phyloP scores from a whole-genome alignment of 805 yeast species.

The Suhomyces kilbournensis region DNA sequence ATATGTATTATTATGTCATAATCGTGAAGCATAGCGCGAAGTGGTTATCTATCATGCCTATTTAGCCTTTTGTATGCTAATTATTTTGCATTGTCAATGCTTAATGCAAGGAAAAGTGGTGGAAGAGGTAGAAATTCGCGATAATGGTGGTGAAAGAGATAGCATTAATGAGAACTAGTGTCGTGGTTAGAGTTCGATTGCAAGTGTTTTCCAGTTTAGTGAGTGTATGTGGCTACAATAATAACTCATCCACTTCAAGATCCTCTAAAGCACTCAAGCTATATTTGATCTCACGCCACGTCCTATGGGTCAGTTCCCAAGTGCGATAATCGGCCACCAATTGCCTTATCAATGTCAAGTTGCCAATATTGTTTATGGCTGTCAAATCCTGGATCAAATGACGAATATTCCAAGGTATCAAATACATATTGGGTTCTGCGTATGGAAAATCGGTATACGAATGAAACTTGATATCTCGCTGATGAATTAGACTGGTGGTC shows the following conservation, averaged over 20 bases:
- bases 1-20: no score
- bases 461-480: conserved; percentile 13
- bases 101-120: neutral
- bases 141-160: neutral
- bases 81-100: neutral
- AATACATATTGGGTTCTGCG: conserved; percentile 16
- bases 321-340: conserved; percentile 21
- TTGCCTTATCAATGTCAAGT: conserved; percentile 19
- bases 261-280: conserved; percentile 35
- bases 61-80: neutral
- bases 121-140: neutral
- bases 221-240: conserved; percentile 1
- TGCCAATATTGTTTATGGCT: conserved; percentile 28
- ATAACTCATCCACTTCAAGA: conserved; percentile 7
- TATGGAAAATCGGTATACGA: neutral
- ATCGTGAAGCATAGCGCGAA: no score
- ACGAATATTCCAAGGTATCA: conserved; percentile 39
- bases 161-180: neutral
- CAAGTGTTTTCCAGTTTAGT: neutral
- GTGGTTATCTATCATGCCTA: neutral
- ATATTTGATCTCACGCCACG: conserved; percentile 32
- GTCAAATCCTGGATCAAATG: conserved; percentile 36
- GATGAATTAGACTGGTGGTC: conserved; percentile 28
- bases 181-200: neutral
- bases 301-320: conserved; percentile 25